A percentile compares a stretch with the other conserved stretches of the same genome.
phyloP scores from a whole-genome alignment of 306 rosid genomes.

The Acmispon strigosus region DNA sequence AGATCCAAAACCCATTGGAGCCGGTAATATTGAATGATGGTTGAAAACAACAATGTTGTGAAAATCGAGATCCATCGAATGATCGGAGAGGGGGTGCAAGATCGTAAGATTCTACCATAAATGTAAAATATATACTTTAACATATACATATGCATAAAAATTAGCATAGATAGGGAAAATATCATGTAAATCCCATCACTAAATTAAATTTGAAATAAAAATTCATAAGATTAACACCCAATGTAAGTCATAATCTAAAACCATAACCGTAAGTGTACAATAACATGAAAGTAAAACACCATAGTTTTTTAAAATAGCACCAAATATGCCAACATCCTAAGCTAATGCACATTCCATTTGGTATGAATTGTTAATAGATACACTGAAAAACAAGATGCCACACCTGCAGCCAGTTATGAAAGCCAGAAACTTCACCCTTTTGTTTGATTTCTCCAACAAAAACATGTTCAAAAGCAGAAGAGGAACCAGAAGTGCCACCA shows the following conservation, averaged over 20 bases:
- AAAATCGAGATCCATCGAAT: no score
- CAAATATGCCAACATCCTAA: not conserved
- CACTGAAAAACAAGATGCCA: not conserved
- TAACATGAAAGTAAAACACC: no score
- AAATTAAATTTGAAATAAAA: no score
- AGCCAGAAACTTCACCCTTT: conserved; percentile 71
- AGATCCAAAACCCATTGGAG: not conserved
- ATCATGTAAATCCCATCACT: no score
- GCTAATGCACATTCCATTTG: not conserved
- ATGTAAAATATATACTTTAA: no score
- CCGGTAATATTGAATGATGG: not conserved
- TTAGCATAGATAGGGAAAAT: no score
- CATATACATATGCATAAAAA: no score
- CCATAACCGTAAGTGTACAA: no score
- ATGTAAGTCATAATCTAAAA: no score
- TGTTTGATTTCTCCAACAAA: conserved; percentile 92
- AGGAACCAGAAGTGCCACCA: conserved; percentile 78
- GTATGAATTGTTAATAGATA: not conserved
- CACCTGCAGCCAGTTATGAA: conserved; percentile 98
- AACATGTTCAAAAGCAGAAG: conserved; percentile 97
- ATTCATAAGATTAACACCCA: no score
- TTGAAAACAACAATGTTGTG: conserved; percentile 1
- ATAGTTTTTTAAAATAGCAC: not conserved
- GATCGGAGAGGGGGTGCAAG: no score
- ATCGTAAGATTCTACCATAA: no score